Evolutionary conservation across 139 green algal species (phyloP), one percentile per base, ranked within the genome.

Genomic region (Chlorella vulgaris): DNA sequence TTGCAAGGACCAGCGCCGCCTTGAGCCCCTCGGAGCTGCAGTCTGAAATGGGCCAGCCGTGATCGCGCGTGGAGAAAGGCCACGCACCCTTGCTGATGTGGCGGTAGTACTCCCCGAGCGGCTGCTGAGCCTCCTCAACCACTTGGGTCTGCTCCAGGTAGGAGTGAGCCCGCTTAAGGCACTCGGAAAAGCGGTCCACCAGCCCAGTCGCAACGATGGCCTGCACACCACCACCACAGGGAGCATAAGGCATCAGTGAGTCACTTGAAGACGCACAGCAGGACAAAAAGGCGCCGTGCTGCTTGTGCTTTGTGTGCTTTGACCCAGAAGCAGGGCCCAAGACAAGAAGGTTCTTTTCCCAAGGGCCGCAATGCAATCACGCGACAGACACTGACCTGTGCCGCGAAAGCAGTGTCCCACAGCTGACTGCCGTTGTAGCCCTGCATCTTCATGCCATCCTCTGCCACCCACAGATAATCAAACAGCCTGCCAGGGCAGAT

Each of bases 41-140:
- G 88, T 99, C 97, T 19, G 86, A 91, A 88, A 99, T 99, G 65
- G 97, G 97, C 97, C 97, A 99, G 78, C 97, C 97, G 88, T 99
- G 97, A 83, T 99, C 97, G 0, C 92, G 76, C 0, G 88, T 98
- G 62, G 85, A 94, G 88, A 99, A 99, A 26, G 97, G 96, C 97
- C 97, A 99, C 0, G 97, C 97, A 51, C 97, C 97, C 84, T 96
- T 96, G 86, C 84, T 94, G 85, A 98, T 96, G 91, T 99, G 97
- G 75, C 96, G 91, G 91, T 98, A 99, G 73, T 87, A 98, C 60
- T 86, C 43, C 3, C 26, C 40, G 68, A 98, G 84, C 1, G 93
- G 89, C 15, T 84, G 71, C n/a, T 90, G 82, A 31, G 76, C 80
- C 77, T 98, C 92, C 39, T 94, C 90, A 21, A 79, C 53, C 60